Base-by-base conservation (phyloP, 1,284 basidiomycete species). In the Fomitopsis pinicola region DNA sequence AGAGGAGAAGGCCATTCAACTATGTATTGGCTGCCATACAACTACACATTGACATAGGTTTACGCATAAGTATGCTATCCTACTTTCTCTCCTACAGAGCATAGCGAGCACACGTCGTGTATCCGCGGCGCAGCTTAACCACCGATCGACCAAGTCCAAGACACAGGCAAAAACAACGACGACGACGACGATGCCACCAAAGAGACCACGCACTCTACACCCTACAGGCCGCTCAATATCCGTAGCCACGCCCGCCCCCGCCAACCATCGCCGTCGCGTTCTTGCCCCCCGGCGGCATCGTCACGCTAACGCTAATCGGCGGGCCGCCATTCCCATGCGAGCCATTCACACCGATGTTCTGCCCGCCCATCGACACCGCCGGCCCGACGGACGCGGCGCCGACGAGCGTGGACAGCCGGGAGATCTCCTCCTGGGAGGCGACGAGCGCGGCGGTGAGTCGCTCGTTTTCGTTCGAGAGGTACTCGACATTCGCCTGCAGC, bases 401-500 rank as follows among this genome's bases (percentile, higher is more conserved):
- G 7, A 92, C 87, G 48, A 91, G 82, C 0, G 89, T 81, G 5
- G 84, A 84, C 0, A 93, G 80, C 1, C 91, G 84, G n/a, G 87
- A 86, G 56, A 92, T 89, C 74, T 92, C 90, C 72, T 92, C 90
- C 58, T 89, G 82, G 6, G 89, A 88, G 6, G 87, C 82, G 54
- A 91, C 86, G n/a, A 92, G 84, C 66, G 87, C 83, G 59, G 85
- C 78, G 64, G 87, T 82, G 30, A 99, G 86, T n/a, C 94, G 87
- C 74, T 98, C 95, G 75, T 99, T 99, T 77, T 98, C 97, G 66
- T 90, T 88, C 35, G 85, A 81, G 35, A 98, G 83, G 66, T 84
- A 93, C 73, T 98, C 96, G 72, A 96, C 94, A 72, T 97, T 97
- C 58, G 90, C 88, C 76, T 99, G 97, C 19, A 99, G 80, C 66